These are phyloP conservation scores for Mortierella hygrophila DNA, from an alignment of 192 early-diverging fungal species.

Conservation along the genomic window DNA sequence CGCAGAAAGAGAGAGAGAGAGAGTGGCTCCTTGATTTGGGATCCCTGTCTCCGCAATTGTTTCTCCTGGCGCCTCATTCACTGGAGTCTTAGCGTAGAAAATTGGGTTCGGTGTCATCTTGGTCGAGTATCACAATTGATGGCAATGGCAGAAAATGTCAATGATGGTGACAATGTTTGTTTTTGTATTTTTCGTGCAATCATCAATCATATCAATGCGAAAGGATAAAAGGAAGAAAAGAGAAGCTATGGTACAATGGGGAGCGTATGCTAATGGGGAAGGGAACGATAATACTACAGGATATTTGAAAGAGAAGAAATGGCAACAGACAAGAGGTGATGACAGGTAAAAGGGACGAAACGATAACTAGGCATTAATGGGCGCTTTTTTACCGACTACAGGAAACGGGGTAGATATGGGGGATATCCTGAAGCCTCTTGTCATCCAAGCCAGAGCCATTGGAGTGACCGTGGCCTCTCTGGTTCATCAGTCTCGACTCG, in stretches of 20 bases:
- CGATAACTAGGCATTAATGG: neutral
- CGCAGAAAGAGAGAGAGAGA: too few relatives aligned
- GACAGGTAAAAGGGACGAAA: neutral
- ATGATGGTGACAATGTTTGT: too few relatives aligned
- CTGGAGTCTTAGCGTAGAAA: too few relatives aligned
- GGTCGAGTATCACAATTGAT: too few relatives aligned
- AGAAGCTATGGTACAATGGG: neutral
- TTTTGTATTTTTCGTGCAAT: slow-evolving; percentile 5
- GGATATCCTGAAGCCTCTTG: slow-evolving; percentile 51
- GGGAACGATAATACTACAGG: neutral
- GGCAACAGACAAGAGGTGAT: neutral
- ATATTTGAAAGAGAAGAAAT: neutral
- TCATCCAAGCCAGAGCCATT: slow-evolving; percentile 32
- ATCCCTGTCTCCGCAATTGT: too few relatives aligned
- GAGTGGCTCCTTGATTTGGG: too few relatives aligned
- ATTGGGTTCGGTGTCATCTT: too few relatives aligned
- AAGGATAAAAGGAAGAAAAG: neutral
- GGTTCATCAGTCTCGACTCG: slow-evolving; percentile 44
- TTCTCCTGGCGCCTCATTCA: too few relatives aligned
- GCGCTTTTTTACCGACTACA: slow-evolving; percentile 33
- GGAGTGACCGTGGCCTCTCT: slow-evolving; percentile 9
- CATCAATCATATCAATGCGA: slow-evolving; percentile 9
- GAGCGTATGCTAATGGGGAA: neutral
- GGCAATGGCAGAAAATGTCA: too few relatives aligned
- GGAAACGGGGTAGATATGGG: slow-evolving; percentile 50